Conservation (phyloP, 768 basidiomycete genomes). For the Polyporus arcularius region DNA sequence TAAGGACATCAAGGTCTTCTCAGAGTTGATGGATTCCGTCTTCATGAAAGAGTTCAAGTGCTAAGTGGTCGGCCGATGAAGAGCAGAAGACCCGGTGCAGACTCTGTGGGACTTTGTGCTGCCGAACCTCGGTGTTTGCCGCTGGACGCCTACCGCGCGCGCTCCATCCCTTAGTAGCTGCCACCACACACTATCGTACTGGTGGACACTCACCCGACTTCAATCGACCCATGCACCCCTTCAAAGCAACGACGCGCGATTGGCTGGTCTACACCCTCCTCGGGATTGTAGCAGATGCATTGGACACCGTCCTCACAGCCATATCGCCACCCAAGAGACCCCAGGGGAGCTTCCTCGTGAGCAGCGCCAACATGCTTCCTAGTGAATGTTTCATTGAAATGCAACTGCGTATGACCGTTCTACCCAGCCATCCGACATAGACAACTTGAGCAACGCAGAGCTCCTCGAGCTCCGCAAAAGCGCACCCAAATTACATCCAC, state of each 20-base stretch:
- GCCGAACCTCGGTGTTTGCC: too few species aligned
- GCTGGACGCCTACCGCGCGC: too few species aligned
- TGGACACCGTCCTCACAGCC: not conserved
- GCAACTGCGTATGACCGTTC: not conserved
- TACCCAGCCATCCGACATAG: conserved; percentile 5
- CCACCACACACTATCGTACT: too few species aligned
- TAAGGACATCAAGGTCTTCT: too few species aligned
- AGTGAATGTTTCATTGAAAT: not conserved
- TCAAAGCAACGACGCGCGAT: not conserved
- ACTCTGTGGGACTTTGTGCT: too few species aligned
- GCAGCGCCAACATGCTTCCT: too few species aligned
- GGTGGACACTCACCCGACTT: too few species aligned
- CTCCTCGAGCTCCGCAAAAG: not conserved
- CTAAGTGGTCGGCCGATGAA: too few species aligned
- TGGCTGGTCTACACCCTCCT: not conserved
- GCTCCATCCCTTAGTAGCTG: too few species aligned
- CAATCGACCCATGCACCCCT: conserved; percentile 20
- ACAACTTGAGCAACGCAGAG: conserved; percentile 2
- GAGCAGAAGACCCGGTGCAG: too few species aligned
- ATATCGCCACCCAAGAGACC: not conserved
- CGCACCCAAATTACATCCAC: not conserved
- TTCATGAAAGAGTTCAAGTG: too few species aligned
- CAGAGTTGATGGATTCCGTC: too few species aligned
- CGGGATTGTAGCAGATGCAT: not conserved
- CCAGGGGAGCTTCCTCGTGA: not conserved